These are phyloP conservation scores for Starmera caribaea DNA, from an alignment of 805 yeast species.

Conservation along the genomic window DNA sequence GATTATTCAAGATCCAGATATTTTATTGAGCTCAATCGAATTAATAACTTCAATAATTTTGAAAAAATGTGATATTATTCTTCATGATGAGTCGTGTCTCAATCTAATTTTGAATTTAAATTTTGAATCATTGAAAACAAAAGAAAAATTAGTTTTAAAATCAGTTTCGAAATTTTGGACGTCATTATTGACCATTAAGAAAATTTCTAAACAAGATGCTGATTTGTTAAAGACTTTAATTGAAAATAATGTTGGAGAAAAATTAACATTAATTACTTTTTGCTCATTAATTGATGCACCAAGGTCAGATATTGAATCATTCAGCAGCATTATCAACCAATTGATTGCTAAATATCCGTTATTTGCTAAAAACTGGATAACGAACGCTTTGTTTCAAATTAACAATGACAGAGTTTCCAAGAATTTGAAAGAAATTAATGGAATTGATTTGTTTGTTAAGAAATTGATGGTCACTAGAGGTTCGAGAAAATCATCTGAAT, in stretches of 20 bases:
- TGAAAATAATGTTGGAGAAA: slow-evolving; percentile 20
- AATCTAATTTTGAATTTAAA: slow-evolving; percentile 18
- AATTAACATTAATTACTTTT: slow-evolving; percentile 25
- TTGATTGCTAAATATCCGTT: slow-evolving; percentile 41
- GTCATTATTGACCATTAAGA: slow-evolving; percentile 33
- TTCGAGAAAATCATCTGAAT: slow-evolving; percentile 46
- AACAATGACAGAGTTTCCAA: slow-evolving; percentile 16
- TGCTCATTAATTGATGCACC: slow-evolving; percentile 37
- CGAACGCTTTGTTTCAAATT: slow-evolving; percentile 18
- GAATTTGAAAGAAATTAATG: slow-evolving; percentile 18
- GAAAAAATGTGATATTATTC: slow-evolving; percentile 37
- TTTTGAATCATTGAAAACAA: slow-evolving; percentile 23
- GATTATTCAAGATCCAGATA: slow-evolving; percentile 48
- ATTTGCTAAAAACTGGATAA: slow-evolving; percentile 40
- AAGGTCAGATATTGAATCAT: slow-evolving; percentile 53
- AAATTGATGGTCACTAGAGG: slow-evolving; percentile 59
- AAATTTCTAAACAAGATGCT: slow-evolving; percentile 35
- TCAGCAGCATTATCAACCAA: slow-evolving; percentile 40
- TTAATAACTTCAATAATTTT: slow-evolving; percentile 40
- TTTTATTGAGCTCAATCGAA: slow-evolving; percentile 41
- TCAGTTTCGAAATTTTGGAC: slow-evolving; percentile 47
- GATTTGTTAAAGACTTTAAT: slow-evolving; percentile 20
- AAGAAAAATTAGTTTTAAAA: slow-evolving; percentile 43
- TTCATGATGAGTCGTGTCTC: slow-evolving; percentile 23
- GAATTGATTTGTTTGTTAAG: slow-evolving; percentile 37